Percentiles rank a stretch among this genome's conserved stretches.
phyloP scores from a whole-genome alignment of 106 monocot genomes.

The Posidonia australis region DNA sequence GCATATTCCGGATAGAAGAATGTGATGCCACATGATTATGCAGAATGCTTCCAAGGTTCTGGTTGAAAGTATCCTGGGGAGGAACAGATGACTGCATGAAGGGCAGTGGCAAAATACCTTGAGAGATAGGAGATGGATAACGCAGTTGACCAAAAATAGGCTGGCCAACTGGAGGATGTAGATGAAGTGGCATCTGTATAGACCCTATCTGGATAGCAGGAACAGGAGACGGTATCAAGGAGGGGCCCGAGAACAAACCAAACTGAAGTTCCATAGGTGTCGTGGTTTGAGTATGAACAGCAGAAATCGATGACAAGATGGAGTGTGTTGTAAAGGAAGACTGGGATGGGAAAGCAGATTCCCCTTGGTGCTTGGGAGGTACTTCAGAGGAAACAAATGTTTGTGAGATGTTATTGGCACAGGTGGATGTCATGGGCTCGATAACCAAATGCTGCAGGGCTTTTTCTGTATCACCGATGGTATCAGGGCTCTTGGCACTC shows the following conservation, averaged over 20 bases:
- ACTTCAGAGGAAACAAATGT: slow-evolving; percentile 3
- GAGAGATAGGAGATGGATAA: slow-evolving; percentile 43
- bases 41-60: slow-evolving; percentile 21
- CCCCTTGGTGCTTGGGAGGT: slow-evolving; percentile 9
- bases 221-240: slow-evolving; percentile 84
- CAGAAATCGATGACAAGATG: slow-evolving; percentile 21
- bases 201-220: slow-evolving; percentile 98
- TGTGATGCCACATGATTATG: slow-evolving; percentile 21
- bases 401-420: slow-evolving; percentile 1
- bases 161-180: slow-evolving; percentile 48
- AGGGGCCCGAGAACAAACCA: slow-evolving; percentile 90
- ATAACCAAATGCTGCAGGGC: slow-evolving; percentile 33
- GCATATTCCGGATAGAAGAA: slow-evolving; percentile 21
- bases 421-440: slow-evolving; percentile 20
- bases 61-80: slow-evolving; percentile 26
- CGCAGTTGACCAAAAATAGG: slow-evolving; percentile 65
- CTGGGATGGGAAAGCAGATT: slow-evolving; percentile 11
- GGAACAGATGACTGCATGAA: slow-evolving; percentile 41
- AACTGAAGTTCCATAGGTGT: slow-evolving; percentile 65
- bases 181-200: slow-evolving; percentile 91
- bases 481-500: slow-evolving; percentile 7
- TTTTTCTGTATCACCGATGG: slow-evolving; percentile 36
- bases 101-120: slow-evolving; percentile 42
- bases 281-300: slow-evolving; percentile 34
- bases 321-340: slow-evolving; percentile 8